Evolutionary conservation across 768 basidiomycete species (phyloP).

Genomic region (Kwoniella shandongensis): DNA sequence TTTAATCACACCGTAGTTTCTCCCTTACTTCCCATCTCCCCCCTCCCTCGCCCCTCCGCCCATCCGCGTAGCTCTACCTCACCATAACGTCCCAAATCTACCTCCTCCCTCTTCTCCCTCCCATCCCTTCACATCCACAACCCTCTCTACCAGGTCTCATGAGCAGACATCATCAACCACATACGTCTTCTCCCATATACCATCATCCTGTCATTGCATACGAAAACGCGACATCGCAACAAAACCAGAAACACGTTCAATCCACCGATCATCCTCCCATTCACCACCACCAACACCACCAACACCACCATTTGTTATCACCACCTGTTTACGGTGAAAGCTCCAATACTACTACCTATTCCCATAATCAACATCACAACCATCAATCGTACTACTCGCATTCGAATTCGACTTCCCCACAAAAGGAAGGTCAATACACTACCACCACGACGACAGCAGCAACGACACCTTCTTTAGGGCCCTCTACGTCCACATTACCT

Average conservation of each 20-base stretch:
- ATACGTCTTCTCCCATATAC: slow-evolving; percentile 15
- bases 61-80: neutral
- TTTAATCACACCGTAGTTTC: too few relatives aligned
- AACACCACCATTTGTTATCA: slow-evolving; percentile 6
- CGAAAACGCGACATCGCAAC: neutral
- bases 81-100: slow-evolving; percentile 5
- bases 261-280: slow-evolving; percentile 4
- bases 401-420: neutral
- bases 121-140: neutral
- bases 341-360: neutral
- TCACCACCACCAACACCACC: neutral
- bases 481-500: neutral
- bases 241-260: slow-evolving; percentile 11
- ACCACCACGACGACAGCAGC: too few relatives aligned
- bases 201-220: neutral
- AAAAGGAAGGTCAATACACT: too few relatives aligned
- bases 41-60: neutral
- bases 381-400: neutral
- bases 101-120: neutral
- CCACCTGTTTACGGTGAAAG: neutral
- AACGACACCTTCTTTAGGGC: too few relatives aligned
- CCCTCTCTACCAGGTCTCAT: slow-evolving; percentile 13
- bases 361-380: neutral
- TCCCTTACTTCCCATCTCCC: too few relatives aligned
- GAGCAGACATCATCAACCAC: slow-evolving; percentile 21